A percentile compares a stretch with the other conserved stretches of the same genome.
Evolutionary conservation across 1,284 basidiomycete species (phyloP).

Genomic region (Tilletia horrida): DNA sequence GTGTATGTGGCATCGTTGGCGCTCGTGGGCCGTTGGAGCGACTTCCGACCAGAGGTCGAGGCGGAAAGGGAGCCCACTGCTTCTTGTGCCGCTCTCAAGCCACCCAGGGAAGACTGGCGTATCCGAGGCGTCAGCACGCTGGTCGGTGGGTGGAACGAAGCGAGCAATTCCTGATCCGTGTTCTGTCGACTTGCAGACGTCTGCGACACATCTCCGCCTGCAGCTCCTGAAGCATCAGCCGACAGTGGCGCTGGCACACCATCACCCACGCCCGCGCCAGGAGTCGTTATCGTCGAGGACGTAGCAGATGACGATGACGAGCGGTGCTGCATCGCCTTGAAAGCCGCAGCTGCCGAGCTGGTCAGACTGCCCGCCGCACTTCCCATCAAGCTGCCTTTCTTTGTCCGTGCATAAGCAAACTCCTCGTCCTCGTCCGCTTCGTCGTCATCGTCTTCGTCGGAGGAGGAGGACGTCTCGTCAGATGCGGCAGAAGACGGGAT

Average conservation of each 20-base stretch:
- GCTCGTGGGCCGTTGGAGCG: neutral
- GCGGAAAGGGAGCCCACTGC: neutral
- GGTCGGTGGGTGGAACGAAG: conserved; percentile 11
- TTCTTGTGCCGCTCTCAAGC: neutral
- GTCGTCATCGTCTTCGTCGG: neutral
- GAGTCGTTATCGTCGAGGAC: neutral
- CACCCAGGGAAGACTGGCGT: neutral
- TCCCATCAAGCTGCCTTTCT: conserved; percentile 9
- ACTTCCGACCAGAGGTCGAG: neutral
- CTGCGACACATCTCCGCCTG: neutral
- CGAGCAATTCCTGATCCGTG: neutral
- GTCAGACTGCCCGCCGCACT: neutral
- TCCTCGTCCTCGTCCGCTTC: conserved; percentile 14
- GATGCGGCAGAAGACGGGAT: neutral
- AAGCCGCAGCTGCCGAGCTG: neutral
- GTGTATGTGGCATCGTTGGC: neutral
- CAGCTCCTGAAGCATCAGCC: neutral
- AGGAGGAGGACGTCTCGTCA: neutral
- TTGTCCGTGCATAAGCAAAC: conserved; percentile 14
- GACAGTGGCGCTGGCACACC: neutral
- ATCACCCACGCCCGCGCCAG: neutral
- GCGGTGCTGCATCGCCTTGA: conserved; percentile 9
- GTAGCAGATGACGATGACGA: neutral
- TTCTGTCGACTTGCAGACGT: neutral
- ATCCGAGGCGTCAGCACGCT: conserved; percentile 8